Evolutionary conservation across 176 grass and related monocot species (phyloP), one percentile per base, ranked within the genome.

Genomic region (Alopecurus myosuroides): DNA sequence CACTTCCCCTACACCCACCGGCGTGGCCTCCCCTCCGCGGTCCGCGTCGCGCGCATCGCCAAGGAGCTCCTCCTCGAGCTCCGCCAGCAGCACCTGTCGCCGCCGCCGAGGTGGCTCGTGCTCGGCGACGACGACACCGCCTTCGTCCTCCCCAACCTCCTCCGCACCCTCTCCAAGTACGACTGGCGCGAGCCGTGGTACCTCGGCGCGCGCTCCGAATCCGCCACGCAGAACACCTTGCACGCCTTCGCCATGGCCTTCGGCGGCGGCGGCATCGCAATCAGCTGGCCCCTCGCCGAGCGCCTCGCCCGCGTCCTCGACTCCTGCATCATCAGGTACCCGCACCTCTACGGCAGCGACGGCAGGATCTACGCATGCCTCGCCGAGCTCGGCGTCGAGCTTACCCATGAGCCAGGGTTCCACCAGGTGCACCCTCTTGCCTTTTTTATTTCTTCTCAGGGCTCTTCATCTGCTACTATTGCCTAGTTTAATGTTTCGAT

Each of bases 11-110:
- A 96, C 84, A 48, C 93, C 30, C 91, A 88, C 91, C 78, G 51
- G 23, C 85, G 86, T 0, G 91, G 97, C 31, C 91, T 90, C 22
- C 89, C 87, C 15, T 99, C 97, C 25, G 97, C 91, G 41, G 82
- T 99, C 78, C 97, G 97, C 68, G 88, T 94, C 30, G 97, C 97
- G 76, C 91, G 97, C 60, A 99, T 99, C 88, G 89, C 88, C 39
- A 89, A 76, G 63, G 97, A 99, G 64, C 87, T 98, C 73, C 73
- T 87, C 74, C 10, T 71, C 84, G 84, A 77, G 13, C 78, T 51
- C 63, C 19, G 4, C 40, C 49, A 42, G 10, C 20, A 22, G 30
- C 29, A 20, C 15, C 28, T 18, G 39, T 11, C 22, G 69, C 66
- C 51, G 58, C 23, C 58, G 70, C 86, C 57, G 87, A 50, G 87